Base-by-base conservation (phyloP, 2,329 filamentous ascomycete species). In the Colletotrichum sp. region DNA sequence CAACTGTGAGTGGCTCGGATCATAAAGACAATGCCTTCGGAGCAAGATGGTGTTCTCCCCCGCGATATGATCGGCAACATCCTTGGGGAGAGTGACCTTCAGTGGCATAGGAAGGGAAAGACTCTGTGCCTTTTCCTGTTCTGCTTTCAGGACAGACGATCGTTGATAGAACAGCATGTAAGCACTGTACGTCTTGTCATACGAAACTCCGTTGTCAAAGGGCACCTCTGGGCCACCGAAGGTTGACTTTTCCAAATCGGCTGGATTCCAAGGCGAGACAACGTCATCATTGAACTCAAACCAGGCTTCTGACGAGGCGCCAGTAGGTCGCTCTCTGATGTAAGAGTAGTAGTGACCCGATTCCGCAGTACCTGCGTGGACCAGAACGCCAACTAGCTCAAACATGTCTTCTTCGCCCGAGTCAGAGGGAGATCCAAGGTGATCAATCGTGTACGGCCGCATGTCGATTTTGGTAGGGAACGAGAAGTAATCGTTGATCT, bases 121-220 rank as follows among this genome's bases (percentile, higher is more conserved):
- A 15, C 76, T 78, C 68, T 86, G 82, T 79, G 92, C 85, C 3
- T 83, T 80, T 32, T 88, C 84, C 79, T 91, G 88, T 75, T 91
- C 89, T 19, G 84, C 83, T 22, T 88, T 86, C 72, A 96, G 88
- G 6, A 91, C 91, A 0, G 93, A 93, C 5, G 93, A 91, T 65
- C 97, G 92, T 83, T 98, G 94, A 83, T 99, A 99, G 84, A 99
- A 98, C 11, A 99, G 90, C 95, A 99, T 98, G 84, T 99, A 99
- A 15, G 96, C 97, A 82, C 95, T 98, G 87, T 93, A 93, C 6
- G 91, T 90, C 84, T 96, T 96, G 80, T 93, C 91, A 78, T 90
- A 92, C 0, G 87, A 79, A 22, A 88, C 82, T 75, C 86, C 85
- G 79, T 86, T 84, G 76, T 90, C 86, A 80, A 88, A 86, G 77